phyloP scores from a whole-genome alignment of 1,284 basidiomycete species.

The Caloboletus inedulis region DNA sequence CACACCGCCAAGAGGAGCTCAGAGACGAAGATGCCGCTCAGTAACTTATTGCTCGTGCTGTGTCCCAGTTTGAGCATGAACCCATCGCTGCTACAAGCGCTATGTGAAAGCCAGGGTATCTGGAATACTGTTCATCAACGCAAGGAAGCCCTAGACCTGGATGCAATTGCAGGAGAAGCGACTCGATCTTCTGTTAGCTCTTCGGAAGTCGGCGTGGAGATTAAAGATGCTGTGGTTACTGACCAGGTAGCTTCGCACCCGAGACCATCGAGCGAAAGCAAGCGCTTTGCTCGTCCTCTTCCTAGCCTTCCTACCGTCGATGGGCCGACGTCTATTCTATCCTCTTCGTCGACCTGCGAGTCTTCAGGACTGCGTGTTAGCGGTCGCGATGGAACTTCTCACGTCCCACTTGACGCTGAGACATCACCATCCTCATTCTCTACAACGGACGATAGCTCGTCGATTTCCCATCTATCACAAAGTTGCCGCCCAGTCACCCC shows the following conservation, averaged over 20 bases:
- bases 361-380: conserved; percentile 6
- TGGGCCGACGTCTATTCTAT: neutral
- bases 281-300: conserved; percentile 26
- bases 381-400: conserved; percentile 1
- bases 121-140: conserved; percentile 45
- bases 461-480: conserved; percentile 30
- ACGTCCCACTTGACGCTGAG: conserved; percentile 19
- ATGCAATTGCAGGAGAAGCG: conserved; percentile 1
- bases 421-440: conserved; percentile 25
- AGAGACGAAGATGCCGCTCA: conserved; percentile 82
- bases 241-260: neutral
- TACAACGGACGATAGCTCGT: conserved; percentile 31
- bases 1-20: conserved; percentile 59
- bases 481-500: conserved; percentile 35
- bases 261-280: conserved; percentile 14
- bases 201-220: neutral
- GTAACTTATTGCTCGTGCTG: conserved; percentile 76
- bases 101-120: conserved; percentile 68
- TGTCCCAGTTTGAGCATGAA: conserved; percentile 79
- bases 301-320: conserved; percentile 25
- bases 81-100: conserved; percentile 65
- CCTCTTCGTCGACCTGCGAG: conserved; percentile 9
- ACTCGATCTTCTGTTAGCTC: neutral
- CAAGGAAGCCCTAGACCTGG: conserved; percentile 10
- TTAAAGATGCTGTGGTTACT: neutral